Conservation (phyloP, 163 green algal genomes). For the Chlamydomonas reinhardtii region DNA sequence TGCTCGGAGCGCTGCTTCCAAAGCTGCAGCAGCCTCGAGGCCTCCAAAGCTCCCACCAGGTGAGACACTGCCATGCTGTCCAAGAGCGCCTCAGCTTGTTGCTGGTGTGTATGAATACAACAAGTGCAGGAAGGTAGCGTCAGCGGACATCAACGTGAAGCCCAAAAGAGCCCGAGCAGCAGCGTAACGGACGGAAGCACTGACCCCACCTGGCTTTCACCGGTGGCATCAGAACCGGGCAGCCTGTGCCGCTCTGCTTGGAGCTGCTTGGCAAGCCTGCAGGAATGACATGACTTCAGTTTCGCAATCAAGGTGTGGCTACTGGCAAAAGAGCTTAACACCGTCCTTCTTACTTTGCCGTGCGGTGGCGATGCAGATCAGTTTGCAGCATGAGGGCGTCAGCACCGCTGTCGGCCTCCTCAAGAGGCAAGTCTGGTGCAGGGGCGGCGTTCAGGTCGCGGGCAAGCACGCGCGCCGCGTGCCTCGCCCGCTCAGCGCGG, state of each 20-base stretch:
- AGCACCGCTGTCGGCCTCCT: not conserved
- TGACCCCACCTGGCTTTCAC: no score
- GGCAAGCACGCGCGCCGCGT: conserved; percentile 4
- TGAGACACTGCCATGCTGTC: conserved; percentile 43
- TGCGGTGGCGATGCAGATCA: conserved; percentile 24
- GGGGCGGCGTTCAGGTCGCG: not conserved
- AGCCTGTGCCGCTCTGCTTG: not conserved
- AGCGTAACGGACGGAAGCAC: no score
- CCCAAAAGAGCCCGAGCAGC: no score
- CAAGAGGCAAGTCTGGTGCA: not conserved
- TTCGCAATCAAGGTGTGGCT: no score
- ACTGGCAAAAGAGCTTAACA: not conserved
- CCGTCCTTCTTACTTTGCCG: not conserved
- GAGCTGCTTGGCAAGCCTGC: conserved; percentile 37
- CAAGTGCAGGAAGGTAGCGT: not conserved
- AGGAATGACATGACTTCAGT: no score
- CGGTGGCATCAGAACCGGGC: no score
- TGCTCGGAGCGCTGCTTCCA: conserved; percentile 31
- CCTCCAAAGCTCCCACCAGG: conserved; percentile 22
- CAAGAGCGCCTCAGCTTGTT: conserved; percentile 21
- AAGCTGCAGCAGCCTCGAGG: conserved; percentile 17
- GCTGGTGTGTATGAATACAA: not conserved
- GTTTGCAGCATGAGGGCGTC: conserved; percentile 11
- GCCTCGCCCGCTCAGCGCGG: not conserved
- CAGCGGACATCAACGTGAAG: no score